A percentile compares a stretch with the other conserved stretches of the same genome.
Conservation (phyloP, 306 rosid species). For the Canavalia ensiformis region DNA sequence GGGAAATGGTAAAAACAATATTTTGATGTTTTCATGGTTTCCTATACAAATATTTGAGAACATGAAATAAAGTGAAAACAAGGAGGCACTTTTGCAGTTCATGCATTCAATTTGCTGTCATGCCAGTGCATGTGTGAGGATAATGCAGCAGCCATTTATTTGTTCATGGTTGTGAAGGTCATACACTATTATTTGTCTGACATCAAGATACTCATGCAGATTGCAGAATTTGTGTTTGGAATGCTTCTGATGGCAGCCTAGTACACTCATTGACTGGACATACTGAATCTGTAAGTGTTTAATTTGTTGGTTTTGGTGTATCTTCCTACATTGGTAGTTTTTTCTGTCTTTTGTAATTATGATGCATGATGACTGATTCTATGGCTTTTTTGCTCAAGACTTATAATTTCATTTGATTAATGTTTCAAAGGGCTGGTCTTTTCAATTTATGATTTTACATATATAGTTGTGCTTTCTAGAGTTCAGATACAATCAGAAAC, state of each 20-base stretch:
- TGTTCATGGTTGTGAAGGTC: conserved; percentile 32
- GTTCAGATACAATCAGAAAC: conserved; percentile 1
- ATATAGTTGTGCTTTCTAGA: conserved; percentile 8
- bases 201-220: conserved; percentile 64
- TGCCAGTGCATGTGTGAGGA: background rate
- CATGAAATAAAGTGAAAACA: background rate
- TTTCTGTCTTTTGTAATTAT: conserved; percentile 12
- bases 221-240: conserved; percentile 99
- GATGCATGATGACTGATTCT: conserved; percentile 11
- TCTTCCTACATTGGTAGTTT: conserved; percentile 24
- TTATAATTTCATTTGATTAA: conserved; percentile 21
- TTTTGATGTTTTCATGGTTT: background rate
- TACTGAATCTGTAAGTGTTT: conserved; percentile 84
- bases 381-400: conserved; percentile 14
- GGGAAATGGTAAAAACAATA: background rate
- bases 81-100: background rate
- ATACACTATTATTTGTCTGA: conserved; percentile 36
- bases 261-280: conserved; percentile 99
- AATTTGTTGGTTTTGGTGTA: conserved; percentile 42
- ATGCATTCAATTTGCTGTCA: conserved; percentile 35
- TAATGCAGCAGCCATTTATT: conserved; percentile 28
- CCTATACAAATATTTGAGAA: background rate
- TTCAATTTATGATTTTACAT: background rate
- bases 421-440: background rate
- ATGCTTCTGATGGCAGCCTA: conserved; percentile 98